Evolutionary conservation across 192 early-diverging fungal genomes (phyloP).

Genomic region (Lobosporangium transversale): DNA sequence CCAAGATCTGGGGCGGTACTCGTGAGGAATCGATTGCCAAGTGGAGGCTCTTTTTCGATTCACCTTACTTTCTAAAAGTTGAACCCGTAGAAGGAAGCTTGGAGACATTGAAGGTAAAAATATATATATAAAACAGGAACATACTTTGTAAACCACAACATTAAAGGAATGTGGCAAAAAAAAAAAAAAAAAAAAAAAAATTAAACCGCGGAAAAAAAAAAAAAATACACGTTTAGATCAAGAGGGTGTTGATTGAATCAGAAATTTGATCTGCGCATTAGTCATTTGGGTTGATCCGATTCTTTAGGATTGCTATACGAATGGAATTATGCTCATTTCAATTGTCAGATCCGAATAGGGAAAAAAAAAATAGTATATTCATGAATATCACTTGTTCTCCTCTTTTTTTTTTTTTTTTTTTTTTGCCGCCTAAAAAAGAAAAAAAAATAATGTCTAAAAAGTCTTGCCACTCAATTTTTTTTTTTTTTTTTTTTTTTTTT

Average conservation of each 20-base stretch:
- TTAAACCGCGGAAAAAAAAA: too few species aligned
- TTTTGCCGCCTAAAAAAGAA: neutral
- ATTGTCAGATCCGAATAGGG: neutral
- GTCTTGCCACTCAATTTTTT: neutral
- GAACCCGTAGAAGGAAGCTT: constrained; percentile 62
- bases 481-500: neutral
- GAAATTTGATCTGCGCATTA: too few species aligned
- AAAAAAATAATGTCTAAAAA: constrained; percentile 1
- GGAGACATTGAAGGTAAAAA: constrained; percentile 59
- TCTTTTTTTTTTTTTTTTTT: constrained; percentile 11
- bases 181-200: constrained; percentile 14
- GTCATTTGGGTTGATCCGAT: too few species aligned
- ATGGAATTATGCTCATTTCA: neutral
- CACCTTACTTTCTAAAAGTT: constrained; percentile 61
- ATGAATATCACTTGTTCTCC: neutral
- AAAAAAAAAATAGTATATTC: neutral
- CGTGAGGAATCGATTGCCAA: constrained; percentile 62
- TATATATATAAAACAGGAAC: neutral
- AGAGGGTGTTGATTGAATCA: too few species aligned
- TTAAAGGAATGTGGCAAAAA: neutral
- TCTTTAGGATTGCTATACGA: too few species aligned
- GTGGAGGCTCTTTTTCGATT: constrained; percentile 66
- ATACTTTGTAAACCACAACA: neutral
- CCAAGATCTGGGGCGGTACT: constrained; percentile 65
- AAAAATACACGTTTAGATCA: too few species aligned